Conservation (phyloP, 768 basidiomycete species). For the Boletus reticuloceps region DNA sequence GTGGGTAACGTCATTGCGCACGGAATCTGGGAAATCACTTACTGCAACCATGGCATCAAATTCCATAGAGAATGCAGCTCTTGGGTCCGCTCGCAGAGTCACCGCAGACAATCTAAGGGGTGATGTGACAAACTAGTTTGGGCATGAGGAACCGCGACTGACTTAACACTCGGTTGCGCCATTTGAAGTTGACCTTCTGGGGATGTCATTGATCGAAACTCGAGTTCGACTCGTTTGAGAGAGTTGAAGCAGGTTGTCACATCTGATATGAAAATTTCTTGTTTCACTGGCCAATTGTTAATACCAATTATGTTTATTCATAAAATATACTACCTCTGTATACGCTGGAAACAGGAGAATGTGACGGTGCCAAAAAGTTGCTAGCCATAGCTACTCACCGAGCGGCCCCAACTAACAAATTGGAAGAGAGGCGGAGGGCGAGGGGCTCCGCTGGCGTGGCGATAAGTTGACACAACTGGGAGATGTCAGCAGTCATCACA, state of each 20-base stretch:
- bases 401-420: conserved; percentile 85
- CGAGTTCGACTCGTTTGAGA: conserved; percentile 75
- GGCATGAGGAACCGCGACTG: conserved; percentile 14
- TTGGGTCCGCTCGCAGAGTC: conserved; percentile 52
- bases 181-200: conserved; percentile 63
- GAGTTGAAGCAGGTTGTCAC: conserved; percentile 74
- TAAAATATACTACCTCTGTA: conserved; percentile 41
- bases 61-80: conserved; percentile 48
- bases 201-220: conserved; percentile 48
- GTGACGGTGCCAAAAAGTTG: neutral
- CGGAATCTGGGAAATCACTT: conserved; percentile 20
- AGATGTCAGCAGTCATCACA: conserved; percentile 81
- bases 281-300: conserved; percentile 55
- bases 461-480: conserved; percentile 77
- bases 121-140: neutral
- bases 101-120: conserved; percentile 45
- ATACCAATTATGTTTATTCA: neutral
- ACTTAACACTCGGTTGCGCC: conserved; percentile 66
- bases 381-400: conserved; percentile 48
- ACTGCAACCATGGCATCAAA: conserved; percentile 68
- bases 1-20: neutral
- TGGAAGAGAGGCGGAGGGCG: conserved; percentile 82
- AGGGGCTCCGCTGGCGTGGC: conserved; percentile 82
- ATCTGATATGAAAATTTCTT: conserved; percentile 80
- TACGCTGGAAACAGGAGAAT: conserved; percentile 32